Evolutionary conservation across 495 filamentous ascomycete genomes (phyloP), one percentile per base, ranked within the genome.

Genomic region (Penicillium crystallinum): DNA sequence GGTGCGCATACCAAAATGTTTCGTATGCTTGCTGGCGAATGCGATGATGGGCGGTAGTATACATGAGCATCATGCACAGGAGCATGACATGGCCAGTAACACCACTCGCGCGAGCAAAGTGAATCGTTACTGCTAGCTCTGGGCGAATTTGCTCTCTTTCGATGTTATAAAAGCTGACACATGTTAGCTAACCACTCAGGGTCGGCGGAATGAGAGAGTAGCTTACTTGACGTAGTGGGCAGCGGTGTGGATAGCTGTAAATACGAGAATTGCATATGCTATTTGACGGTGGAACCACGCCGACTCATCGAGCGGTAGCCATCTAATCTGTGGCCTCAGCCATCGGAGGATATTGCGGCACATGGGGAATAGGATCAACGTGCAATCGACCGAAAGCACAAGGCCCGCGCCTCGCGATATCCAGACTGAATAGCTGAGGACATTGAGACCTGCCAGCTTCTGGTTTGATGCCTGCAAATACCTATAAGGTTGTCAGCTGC

Each of bases 1-100:
- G 95, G 68, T 99, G 93, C 10, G 89, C 96, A 70, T 99, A 99
- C 93, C 92, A 97, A 65, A 99, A 99, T 1, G 92, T 92, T 70
- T 99, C 93, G 68, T 88, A 99, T 2, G 88, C 95, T 63, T 99
- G 93, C 65, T 97, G 90, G 44, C 93, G 87, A 59, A 99, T 97
- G 57, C 87, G 87, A 58, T 84, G 79, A 62, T 99, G 93, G 4
- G 93, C 87, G 7, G 95, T 96, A 17, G 93, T 99, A 69, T 93
- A 99, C 82, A 99, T 99, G 48, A 99, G 70, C 46, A 99, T 75
- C 93, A 99, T 97, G 79, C 93, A 99, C 8, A 97, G 77, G 5
- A 97, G 81, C 93, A 99, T 99, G 39, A 99, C 81, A 71, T 99
- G 93, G 15, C 93, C 93, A 0, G 93, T 99, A 53, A 97, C 88